phyloP scores from a whole-genome alignment of 2,329 filamentous ascomycete species.

The Ophiocordyceps australis region DNA sequence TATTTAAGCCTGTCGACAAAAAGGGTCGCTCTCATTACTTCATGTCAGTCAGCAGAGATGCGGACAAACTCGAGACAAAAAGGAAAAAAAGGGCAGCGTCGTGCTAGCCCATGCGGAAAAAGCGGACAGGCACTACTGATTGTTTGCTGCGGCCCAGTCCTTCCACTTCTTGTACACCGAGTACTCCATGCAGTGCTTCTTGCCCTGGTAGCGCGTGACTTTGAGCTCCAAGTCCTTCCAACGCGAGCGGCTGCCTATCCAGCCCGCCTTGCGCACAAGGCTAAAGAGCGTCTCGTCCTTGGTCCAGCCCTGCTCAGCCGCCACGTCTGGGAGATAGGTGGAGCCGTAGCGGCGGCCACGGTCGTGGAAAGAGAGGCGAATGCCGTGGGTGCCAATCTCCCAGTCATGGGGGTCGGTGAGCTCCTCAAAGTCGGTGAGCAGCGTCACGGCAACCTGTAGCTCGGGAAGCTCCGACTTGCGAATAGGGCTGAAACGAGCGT shows the following conservation, averaged over 20 bases:
- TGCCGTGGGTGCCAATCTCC: conserved; percentile 69
- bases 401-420: conserved; percentile 62
- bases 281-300: conserved; percentile 83
- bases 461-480: conserved; percentile 31
- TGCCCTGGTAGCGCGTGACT: conserved; percentile 74
- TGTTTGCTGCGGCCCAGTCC: conserved; percentile 39
- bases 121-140: conserved; percentile 6
- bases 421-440: conserved; percentile 73
- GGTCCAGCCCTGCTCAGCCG: conserved; percentile 82
- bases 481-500: conserved; percentile 43
- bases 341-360: conserved; percentile 57
- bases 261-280: conserved; percentile 88
- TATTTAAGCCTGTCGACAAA: no score
- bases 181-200: conserved; percentile 54
- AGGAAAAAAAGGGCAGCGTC: not conserved
- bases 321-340: conserved; percentile 86
- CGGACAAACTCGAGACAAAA: no score
- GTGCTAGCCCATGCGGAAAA: no score
- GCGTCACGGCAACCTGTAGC: conserved; percentile 53
- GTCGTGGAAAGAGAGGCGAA: conserved; percentile 71
- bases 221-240: conserved; percentile 70
- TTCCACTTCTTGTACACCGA: conserved; percentile 65
- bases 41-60: no score
- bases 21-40: no score
- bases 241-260: conserved; percentile 59